A percentile compares a stretch with the other conserved stretches of the same genome.
Conservation (phyloP, 1,284 basidiomycete species). For the Sanghuangporus sanghuang region DNA sequence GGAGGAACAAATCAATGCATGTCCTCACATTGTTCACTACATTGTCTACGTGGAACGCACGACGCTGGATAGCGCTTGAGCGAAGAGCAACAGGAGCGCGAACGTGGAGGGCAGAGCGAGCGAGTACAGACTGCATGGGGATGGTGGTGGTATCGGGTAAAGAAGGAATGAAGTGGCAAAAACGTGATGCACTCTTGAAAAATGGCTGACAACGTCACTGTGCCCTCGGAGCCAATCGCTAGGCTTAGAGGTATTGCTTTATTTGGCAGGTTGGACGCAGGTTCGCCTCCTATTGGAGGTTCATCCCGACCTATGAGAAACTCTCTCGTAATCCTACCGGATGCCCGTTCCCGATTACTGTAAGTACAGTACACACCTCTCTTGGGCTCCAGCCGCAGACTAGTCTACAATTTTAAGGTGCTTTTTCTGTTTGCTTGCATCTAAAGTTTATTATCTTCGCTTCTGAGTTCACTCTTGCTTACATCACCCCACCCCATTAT, state of each 20-base stretch:
- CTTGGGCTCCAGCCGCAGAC: no score
- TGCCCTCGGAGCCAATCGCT: conserved; percentile 2
- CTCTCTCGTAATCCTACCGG: background rate
- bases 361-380: no score
- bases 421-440: background rate
- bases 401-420: no score
- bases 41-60: conserved; percentile 26
- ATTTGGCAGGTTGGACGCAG: background rate
- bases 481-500: background rate
- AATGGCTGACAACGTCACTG: background rate
- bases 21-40: conserved; percentile 58
- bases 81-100: conserved; percentile 30
- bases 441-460: background rate
- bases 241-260: background rate
- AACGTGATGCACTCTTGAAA: background rate
- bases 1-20: background rate
- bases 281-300: background rate
- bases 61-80: conserved; percentile 27
- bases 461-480: background rate
- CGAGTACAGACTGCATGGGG: conserved; percentile 27
- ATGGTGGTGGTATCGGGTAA: conserved; percentile 8
- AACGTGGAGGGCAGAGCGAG: conserved; percentile 40
- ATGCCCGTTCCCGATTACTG: background rate
- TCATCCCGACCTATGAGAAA: background rate
- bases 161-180: background rate